phyloP scores from a whole-genome alignment of 257 asterid species.

The Pogostemon cablin region DNA sequence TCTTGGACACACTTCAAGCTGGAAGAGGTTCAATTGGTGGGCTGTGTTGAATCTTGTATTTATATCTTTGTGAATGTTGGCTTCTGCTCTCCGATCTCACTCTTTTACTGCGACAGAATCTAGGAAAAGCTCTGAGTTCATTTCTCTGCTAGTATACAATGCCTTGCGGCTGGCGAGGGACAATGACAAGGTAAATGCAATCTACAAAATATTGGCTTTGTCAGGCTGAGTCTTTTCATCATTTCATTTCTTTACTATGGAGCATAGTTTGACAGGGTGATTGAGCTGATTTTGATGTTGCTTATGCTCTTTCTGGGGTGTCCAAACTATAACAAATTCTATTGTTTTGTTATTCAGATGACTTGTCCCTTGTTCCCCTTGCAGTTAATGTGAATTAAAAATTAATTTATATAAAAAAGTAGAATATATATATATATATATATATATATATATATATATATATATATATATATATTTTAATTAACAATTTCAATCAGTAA shows the following conservation, averaged over 20 bases:
- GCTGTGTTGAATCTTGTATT: conserved; percentile 33
- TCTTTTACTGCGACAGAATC: conserved; percentile 49
- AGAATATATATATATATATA: no score
- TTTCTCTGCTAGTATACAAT: conserved; percentile 62
- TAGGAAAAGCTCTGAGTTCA: conserved; percentile 48
- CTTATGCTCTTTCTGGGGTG: conserved; percentile 18
- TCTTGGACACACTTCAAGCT: conserved; percentile 51
- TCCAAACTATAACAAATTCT: neutral
- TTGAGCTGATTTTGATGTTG: conserved; percentile 21
- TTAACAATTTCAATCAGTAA: no score
- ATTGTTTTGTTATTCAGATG: neutral
- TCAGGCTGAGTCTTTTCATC: conserved; percentile 7
- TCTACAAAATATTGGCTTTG: neutral
- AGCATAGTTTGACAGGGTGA: conserved; percentile 17
- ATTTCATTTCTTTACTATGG: conserved; percentile 21
- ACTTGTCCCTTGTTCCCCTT: neutral
- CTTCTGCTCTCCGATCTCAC: conserved; percentile 36
- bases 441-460: no score
- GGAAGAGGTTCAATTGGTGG: conserved; percentile 51
- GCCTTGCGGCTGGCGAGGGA: conserved; percentile 76
- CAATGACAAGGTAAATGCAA: conserved; percentile 78
- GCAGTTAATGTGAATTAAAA: neutral
- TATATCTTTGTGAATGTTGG: conserved; percentile 30
- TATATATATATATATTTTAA: no score
- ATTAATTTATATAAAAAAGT: neutral